Evolutionary conservation across 2,329 filamentous ascomycete species (phyloP).

Genomic region (Paramyrothecium roridum): DNA sequence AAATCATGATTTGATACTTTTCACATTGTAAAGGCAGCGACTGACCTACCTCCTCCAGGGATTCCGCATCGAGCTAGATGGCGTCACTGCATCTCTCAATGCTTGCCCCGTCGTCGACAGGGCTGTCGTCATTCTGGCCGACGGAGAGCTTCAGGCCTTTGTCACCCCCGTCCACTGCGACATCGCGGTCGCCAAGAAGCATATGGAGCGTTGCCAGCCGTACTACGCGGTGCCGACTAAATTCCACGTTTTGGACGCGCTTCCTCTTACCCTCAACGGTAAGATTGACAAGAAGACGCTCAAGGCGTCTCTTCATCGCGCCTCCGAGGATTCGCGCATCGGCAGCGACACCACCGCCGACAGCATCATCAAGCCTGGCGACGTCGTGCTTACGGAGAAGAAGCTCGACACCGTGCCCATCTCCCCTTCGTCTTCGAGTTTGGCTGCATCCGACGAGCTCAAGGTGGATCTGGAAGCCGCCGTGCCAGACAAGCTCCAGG

Average conservation of each 20-base stretch:
- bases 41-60: slow-evolving; percentile 26
- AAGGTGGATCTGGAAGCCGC: slow-evolving; percentile 23
- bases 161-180: slow-evolving; percentile 34
- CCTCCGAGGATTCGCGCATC: not conserved
- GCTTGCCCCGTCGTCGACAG: slow-evolving; percentile 39
- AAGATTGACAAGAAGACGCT: slow-evolving; percentile 53
- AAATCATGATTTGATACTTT: too few species aligned
- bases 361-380: not conserved
- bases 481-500: slow-evolving; percentile 38
- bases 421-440: slow-evolving; percentile 21
- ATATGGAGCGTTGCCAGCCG: slow-evolving; percentile 41
- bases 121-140: slow-evolving; percentile 43
- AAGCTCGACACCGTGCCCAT: slow-evolving; percentile 1
- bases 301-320: not conserved
- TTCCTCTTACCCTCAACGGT: slow-evolving; percentile 52
- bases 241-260: slow-evolving; percentile 35
- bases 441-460: slow-evolving; percentile 13
- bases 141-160: slow-evolving; percentile 47
- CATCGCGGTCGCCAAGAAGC: slow-evolving; percentile 29
- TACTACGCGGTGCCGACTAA: slow-evolving; percentile 52
- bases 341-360: not conserved
- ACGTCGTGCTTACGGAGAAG: not conserved
- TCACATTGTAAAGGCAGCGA: too few species aligned
- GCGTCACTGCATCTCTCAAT: slow-evolving; percentile 46
- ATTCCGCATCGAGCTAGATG: slow-evolving; percentile 60